Evolutionary conservation across 805 yeast species (phyloP), one percentile per base, ranked within the genome.

Genomic region (Candida suzukii): DNA sequence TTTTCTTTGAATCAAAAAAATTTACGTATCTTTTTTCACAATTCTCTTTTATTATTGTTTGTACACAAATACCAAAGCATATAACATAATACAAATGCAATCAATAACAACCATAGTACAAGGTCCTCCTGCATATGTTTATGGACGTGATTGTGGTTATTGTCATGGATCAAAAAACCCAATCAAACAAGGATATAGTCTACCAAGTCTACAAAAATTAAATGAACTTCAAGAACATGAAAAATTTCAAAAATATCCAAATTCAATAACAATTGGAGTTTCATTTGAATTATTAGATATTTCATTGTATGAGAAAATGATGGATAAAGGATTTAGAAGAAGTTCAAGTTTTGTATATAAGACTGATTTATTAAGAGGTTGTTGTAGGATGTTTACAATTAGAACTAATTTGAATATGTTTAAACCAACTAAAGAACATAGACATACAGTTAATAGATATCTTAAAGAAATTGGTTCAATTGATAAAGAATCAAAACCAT

Each of bases 371-470:
- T 53, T 83, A 25, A 60, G 88, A 31, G 76, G 77, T 33, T 88
- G 97, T 56, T 88, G 97, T 51, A 70, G 90, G 18, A 71, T 80
- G 58, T 86, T 77, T 56, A 82, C 96, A 0, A 85, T 88, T 16
- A 59, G 96, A 40, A 79, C 95, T 0, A 66, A 66, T 19, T 59
- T 73, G 16, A 54, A 53, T 0, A 52, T 58, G 21, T 40, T 49
- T 39, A 66, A 67, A 29, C 57, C 80, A 6, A 62, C 68, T 20
- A 87, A 86, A 54, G 90, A 85, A 38, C 81, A 80, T 42, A 70
- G 88, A 30, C 77, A 79, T 43, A 69, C 71, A 3, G 55, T 87
- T 4, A 85, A 83, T 50, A 67, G 82, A 47, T 83, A 86, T 50
- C 70, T 66, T 17, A 63, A 63, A 25, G 66, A 54, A 11, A 63